Base-by-base conservation (phyloP, 2,329 filamentous ascomycete genomes). In the Xylariaceae sp. region DNA sequence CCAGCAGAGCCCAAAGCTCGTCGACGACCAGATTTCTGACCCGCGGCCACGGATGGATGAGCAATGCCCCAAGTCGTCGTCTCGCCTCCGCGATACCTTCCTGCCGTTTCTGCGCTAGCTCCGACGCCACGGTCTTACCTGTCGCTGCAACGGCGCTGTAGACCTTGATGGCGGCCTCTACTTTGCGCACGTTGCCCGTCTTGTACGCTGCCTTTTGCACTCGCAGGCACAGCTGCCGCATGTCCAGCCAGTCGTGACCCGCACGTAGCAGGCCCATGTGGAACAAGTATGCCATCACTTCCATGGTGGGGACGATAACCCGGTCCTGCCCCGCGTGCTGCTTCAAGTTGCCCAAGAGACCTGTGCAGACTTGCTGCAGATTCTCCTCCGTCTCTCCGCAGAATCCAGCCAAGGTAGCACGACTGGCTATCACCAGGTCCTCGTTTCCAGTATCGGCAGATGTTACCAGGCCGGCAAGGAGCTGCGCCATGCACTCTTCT, bases 201-300 rank as follows among this genome's bases (percentile, higher is more conserved):
- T 89, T 90, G 64, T 83, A 89, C 43, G 89, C 83, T 1, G 83
- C 73, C 57, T 81, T 87, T 51, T 93, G 86, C 4, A 82, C 75
- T 22, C 77, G 66, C 5, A 78, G 65, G 38, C 88, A 86, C 3
- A 94, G 60, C 5, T 58, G 67, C 39, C 75, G 75, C 52, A 67
- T 54, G 42, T 68, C 61, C 12, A 66, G 44, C 5, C 45, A 46
- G 8, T 49, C 45, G 44, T 22, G 22, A 13, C 56, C 63, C 17
- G 47, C 56, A 55, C 60, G 64, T 44, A 71, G 65, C 32, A 69
- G 55, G 9, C 60, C 69, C 29, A 64, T 70, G 61, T 89, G 78
- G 55, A 93, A 71, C 19, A 96, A 60, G 48, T 92, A 93, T 0
- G 80, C 80, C 2, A 83, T 53, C 3, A 89, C 72, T 47, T 94